Evolutionary conservation across 73 alveolate genomes (phyloP), one percentile per base, ranked within the genome.

Genomic region (Paramecium bursaria): DNA sequence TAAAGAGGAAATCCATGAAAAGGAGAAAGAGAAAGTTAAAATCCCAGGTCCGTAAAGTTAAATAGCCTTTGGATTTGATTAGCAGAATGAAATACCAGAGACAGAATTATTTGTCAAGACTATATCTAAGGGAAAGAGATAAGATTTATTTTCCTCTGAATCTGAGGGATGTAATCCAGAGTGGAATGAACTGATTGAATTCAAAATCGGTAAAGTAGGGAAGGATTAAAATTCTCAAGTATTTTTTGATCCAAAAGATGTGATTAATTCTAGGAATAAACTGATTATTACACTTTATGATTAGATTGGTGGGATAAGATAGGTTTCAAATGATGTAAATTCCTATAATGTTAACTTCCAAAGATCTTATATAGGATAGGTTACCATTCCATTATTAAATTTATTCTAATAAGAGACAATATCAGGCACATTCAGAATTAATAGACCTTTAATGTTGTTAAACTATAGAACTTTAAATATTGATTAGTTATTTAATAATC

Each of bases 161-260:
- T 92, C 93, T 48, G 98, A 95, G 75, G 98, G 99, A 27, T 94
- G 92, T 52, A 90, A 88, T 80, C 99, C 99, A n/a, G 99, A 97
- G 90, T 97, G 98, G 96, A 97, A 96, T 85, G 99, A 95, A 67
- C 94, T 92, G 74, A 82, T 94, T 30, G 96, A 91, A 52, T 48
- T 42, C 46, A 10, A 44, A 42, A 53, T 73, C 5, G 75, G 77
- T 33, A 61, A 54, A 48, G 76, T 53, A 53, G 31, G 27, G 11
- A 54, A 79, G 50, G 33, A 33, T 10, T 53, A 53, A 55, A 85
- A 90, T 75, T 74, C 93, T 95, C 75, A 95, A 90, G 87, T 55
- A 74, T n/a, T n/a, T 67, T 94, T 96, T 80, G 86, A 98, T 19
- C 87, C 91, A 52, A 93, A 93, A 46, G 99, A 97, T 88, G 90